A percentile compares a stretch with the other conserved stretches of the same genome.
phyloP scores from a whole-genome alignment of 2,329 filamentous ascomycete genomes.

The Pseudohalonectria lignicola region DNA sequence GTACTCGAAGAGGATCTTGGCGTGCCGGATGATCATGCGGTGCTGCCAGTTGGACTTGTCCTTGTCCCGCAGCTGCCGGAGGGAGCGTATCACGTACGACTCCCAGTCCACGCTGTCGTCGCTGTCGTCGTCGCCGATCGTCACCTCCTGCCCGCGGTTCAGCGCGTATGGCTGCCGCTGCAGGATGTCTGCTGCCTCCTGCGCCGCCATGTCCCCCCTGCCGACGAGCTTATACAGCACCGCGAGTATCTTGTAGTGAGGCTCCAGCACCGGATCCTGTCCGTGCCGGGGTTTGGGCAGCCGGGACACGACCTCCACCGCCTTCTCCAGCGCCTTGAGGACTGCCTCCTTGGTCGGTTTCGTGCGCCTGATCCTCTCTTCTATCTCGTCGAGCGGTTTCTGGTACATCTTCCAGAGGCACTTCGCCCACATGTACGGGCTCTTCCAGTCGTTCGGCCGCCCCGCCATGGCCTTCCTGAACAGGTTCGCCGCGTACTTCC shows the following conservation, averaged over 20 bases:
- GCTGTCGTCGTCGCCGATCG: constrained; percentile 31
- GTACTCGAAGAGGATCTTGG: constrained; percentile 39
- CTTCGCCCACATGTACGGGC: constrained; percentile 49
- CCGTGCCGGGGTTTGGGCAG: constrained; percentile 45
- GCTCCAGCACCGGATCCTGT: constrained; percentile 72
- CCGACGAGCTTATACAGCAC: constrained; percentile 72
- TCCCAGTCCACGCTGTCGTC: constrained; percentile 46
- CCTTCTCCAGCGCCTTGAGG: constrained; percentile 36
- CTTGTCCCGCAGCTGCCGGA: constrained; percentile 48
- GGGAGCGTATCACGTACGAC: constrained; percentile 38
- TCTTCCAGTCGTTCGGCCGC: constrained; percentile 46
- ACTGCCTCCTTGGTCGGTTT: constrained; percentile 29
- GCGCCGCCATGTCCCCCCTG: constrained; percentile 32
- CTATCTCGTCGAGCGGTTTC: constrained; percentile 30
- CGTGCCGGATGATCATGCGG: constrained; percentile 70
- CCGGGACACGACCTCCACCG: constrained; percentile 36
- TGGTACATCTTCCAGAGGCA: constrained; percentile 55
- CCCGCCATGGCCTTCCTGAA: constrained; percentile 45
- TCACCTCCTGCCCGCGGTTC: constrained; percentile 33
- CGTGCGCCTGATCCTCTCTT: constrained; percentile 26
- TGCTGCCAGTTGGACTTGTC: constrained; percentile 96
- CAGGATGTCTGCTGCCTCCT: constrained; percentile 39
- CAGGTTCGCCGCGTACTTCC: constrained; percentile 47
- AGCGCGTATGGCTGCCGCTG: constrained; percentile 44
- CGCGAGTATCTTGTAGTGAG: constrained; percentile 83